Conservation (phyloP, 345 rosid genomes). For the Gossypium turneri region DNA sequence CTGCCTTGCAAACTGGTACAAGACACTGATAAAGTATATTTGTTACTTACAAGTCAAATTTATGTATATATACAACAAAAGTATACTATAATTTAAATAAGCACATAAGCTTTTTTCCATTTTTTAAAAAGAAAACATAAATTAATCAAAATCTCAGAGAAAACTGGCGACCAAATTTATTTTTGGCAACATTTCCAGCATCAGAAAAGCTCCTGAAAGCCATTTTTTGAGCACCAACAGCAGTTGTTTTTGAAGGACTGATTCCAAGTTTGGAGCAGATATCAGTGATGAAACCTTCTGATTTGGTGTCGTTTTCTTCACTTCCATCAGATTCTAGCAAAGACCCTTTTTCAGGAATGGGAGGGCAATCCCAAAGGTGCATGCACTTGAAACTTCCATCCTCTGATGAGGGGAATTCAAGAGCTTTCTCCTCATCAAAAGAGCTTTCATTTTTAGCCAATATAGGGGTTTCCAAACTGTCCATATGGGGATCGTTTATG, state of each 20-base stretch:
- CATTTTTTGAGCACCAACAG: background rate
- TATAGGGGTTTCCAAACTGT: slow-evolving; percentile 5
- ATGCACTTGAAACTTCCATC: background rate
- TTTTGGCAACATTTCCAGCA: background rate
- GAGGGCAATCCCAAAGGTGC: slow-evolving; percentile 25
- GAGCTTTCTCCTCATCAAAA: background rate
- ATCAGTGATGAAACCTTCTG: slow-evolving; percentile 25
- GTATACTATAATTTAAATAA: background rate
- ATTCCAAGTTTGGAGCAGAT: slow-evolving; percentile 30
- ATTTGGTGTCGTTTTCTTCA: slow-evolving; percentile 1
- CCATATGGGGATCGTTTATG: background rate
- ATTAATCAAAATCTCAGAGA: background rate
- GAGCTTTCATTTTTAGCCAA: background rate
- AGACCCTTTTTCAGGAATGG: slow-evolving; percentile 29
- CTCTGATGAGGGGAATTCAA: background rate
- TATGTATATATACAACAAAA: background rate
- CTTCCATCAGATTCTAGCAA: slow-evolving; percentile 26
- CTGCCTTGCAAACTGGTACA: background rate
- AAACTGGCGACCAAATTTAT: background rate
- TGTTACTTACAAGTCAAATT: background rate
- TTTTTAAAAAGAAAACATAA: background rate
- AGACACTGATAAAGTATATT: background rate
- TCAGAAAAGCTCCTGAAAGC: background rate
- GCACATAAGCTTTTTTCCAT: background rate
- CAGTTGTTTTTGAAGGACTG: background rate